Evolutionary conservation across 495 filamentous ascomycete genomes (phyloP).

Genomic region (Aspergillus avenaceus): DNA sequence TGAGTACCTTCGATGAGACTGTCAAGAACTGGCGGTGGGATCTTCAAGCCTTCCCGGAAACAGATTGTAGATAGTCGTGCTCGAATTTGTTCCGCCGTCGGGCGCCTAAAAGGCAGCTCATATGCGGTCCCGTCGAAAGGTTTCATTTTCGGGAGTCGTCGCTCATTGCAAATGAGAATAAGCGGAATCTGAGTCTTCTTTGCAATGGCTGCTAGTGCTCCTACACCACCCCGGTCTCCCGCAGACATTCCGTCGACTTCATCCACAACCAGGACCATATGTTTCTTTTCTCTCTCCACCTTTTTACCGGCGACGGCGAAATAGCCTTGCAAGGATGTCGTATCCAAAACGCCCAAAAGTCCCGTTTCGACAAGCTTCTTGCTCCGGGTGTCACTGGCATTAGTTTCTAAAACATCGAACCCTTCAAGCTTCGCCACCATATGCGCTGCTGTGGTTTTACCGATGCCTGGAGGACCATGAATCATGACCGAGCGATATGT

Average conservation of each 20-base stretch:
- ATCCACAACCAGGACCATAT: slow-evolving; percentile 95
- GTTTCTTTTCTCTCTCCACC: slow-evolving; percentile 77
- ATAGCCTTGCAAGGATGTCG: slow-evolving; percentile 86
- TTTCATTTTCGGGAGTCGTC: slow-evolving; percentile 91
- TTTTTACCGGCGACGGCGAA: slow-evolving; percentile 83
- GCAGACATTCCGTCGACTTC: slow-evolving; percentile 99
- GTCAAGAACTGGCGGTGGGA: slow-evolving; percentile 84
- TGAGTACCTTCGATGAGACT: slow-evolving; percentile 91
- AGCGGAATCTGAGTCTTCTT: slow-evolving; percentile 93
- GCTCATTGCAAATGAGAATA: slow-evolving; percentile 97
- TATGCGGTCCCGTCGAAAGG: slow-evolving; percentile 83
- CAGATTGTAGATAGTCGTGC: slow-evolving; percentile 92
- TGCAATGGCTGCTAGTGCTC: slow-evolving; percentile 86
- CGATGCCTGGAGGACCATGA: slow-evolving; percentile 91
- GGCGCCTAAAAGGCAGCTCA: slow-evolving; percentile 83
- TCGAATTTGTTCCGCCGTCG: slow-evolving; percentile 82
- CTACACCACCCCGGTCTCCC: slow-evolving; percentile 93
- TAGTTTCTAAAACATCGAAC: slow-evolving; percentile 90
- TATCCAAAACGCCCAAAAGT: slow-evolving; percentile 83
- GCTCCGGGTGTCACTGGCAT: slow-evolving; percentile 94
- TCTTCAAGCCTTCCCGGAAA: slow-evolving; percentile 81
- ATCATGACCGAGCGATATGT: slow-evolving; percentile 81
- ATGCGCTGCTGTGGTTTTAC: slow-evolving; percentile 96
- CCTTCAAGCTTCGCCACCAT: slow-evolving; percentile 89
- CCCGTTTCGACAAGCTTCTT: slow-evolving; percentile 93